Base-by-base conservation (phyloP, 495 filamentous ascomycete species). In the Hypoxylon trugodes region DNA sequence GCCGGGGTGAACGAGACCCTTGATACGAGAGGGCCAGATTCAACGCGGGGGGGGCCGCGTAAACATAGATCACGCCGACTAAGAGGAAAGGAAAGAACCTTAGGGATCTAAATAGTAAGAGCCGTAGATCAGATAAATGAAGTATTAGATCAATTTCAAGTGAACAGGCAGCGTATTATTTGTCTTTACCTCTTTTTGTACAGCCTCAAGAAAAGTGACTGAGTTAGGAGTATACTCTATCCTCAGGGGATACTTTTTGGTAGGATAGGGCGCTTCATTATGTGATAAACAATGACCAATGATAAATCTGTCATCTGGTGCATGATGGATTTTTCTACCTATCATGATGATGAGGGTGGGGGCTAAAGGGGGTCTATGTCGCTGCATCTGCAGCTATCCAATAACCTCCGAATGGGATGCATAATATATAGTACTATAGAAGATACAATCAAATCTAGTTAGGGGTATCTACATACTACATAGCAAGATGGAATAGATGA, bases 231-330 rank as follows among this genome's bases (percentile, higher is more conserved):
- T 18, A 48, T 22, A 9, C 16, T 22, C 49, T 22, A 26, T 25
- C 25, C 38, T 32, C 13, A 6, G 6, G 52, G 37, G 43, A 50
- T 26, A 6, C 48, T 52, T 67, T 67, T 67, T 46, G 21, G 64
- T 47, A 57, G 64, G 64, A 36, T 67, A 67, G 40, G 35, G 64
- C 64, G 64, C 64, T 67, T 67, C 52, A 33, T 58, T 58, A 47
- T 45, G 52, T 58, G 64, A 67, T 61, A 61, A n/a, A 43, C 38
- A 16, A 25, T 36, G 24, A 10, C 64, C 64, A 67, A 67, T 67
- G 52, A 12, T 48, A 67, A 61, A 37, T 67, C 57, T 38, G 9
- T 30, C 18, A 48, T 49, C 30, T 42, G 13, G 19, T 61, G 58
- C 47, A 58, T 58, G 42, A 19, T 53, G 35, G 54, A 53, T 67